Base-by-base conservation (phyloP, 345 rosid genomes). In the Eucalyptus urophylla region DNA sequence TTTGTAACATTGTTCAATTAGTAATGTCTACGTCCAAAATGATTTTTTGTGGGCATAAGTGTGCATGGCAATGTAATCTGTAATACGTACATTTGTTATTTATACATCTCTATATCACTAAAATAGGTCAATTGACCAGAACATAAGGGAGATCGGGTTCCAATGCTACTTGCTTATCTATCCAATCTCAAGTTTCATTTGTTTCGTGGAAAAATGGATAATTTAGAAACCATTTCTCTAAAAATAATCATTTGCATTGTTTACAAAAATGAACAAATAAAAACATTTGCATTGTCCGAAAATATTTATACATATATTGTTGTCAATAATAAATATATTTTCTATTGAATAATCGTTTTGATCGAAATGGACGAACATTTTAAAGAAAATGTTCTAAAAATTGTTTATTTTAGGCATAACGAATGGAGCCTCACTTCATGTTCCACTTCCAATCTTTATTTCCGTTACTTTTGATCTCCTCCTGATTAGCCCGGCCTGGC, bases 151-250 rank as follows among this genome's bases (percentile, higher is more conserved):
- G 3, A 67, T 6, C 14, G 0, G 51, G 40, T 67, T 67, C 76
- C 3, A 4, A 2, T 8, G 21, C 17, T 3, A n/a, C 10, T 67
- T 2, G 3, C 9, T 1, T 6, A 14, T 65, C 33, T 65, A n/a
- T 3, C 9, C 8, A n/a, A 1, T n/a, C 21, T 67, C 19, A 65
- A 53, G 31, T 31, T 49, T 16, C 6, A 49, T 49, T 47, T 0
- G 43, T 40, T 40, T 40, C 43, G 43, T 4, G 25, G 31, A 25
- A 60, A 27, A 60, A 60, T 25, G 31, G 6, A 60, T 60, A 11
- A 27, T 11, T 60, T 25, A 8, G 43, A 40, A 29, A 62, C 4
- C 3, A 7, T 62, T 27, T 27, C 14, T 14, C 43, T 40, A 40
- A 40, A 40, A 62, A 62, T 62, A 13, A 62, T 6, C 8, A 27